These are phyloP conservation scores for Jamesozyma hellenica DNA, from an alignment of 805 yeast species.

Conservation along the genomic window DNA sequence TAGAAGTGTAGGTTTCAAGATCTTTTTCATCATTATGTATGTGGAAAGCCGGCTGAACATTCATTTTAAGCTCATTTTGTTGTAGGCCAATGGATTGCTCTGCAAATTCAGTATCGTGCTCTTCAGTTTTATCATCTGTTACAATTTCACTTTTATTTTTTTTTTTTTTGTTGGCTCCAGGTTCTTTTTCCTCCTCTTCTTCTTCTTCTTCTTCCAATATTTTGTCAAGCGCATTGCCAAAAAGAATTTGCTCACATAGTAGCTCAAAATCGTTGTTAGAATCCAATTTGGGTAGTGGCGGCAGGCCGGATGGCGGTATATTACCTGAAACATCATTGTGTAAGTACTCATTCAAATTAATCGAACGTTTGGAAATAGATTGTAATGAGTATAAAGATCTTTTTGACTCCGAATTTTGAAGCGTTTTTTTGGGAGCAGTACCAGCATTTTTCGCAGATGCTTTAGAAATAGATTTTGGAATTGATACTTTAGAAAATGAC, in stretches of 20 bases:
- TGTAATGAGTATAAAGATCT: constrained; percentile 27
- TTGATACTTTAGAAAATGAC: constrained; percentile 13
- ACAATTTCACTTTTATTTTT: no score
- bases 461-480: constrained; percentile 10
- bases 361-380: constrained; percentile 29
- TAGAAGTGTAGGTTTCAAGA: background rate
- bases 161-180: no score
- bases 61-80: background rate
- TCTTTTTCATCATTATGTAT: background rate
- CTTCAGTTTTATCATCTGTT: background rate
- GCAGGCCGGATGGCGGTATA: constrained; percentile 5
- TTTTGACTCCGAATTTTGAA: constrained; percentile 25
- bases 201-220: constrained; percentile 20
- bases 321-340: constrained; percentile 6
- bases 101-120: background rate
- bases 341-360: constrained; percentile 26
- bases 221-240: constrained; percentile 20
- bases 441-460: constrained; percentile 1
- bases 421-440: constrained; percentile 10
- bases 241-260: constrained; percentile 26
- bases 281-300: constrained; percentile 14
- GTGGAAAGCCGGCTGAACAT: constrained; percentile 3
- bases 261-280: constrained; percentile 23
- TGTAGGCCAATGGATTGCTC: background rate
- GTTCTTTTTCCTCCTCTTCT: background rate